Base-by-base conservation (phyloP, 1,139 yeast genomes). In the Yamadazyma jaroonii region DNA sequence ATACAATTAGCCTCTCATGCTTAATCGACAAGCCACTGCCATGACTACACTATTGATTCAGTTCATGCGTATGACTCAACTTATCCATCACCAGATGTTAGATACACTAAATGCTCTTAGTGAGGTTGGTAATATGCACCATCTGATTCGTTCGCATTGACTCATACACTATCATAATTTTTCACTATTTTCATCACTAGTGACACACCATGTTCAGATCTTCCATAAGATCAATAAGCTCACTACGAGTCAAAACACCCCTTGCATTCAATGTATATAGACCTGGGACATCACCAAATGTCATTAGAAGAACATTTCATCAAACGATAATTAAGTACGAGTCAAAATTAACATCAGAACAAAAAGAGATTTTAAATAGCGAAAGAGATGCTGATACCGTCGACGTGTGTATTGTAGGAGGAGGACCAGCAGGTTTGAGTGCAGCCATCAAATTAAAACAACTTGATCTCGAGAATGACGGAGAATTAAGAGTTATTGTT, bases 401-500 rank as follows among this genome's bases (percentile, higher is more conserved):
- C 11, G 98, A 92, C 58, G 95, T 92, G 13, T 86, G 95, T 53
- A 88, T 92, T 34, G 96, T 92, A 1, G 98, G 98, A 28, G 98
- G 95, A 30, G 98, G 98, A 0, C 97, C 97, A 4, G 95, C 97
- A 1, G 98, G 98, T 9, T 69, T 92, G 39, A 92, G 96, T 1
- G 84, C 98, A 1, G 98, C 97, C 10, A 92, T 92, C 46, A 76
- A 77, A 47, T 67, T 89, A 49, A 92, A 92, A 57, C 96, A 88
- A 54, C 64, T 90, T 32, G 97, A 92, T 54, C 66, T 71, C 35
- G 84, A 81, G 48, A 92, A 86, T 3, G 57, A 63, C 12, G 87
- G 85, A 6, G 84, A 84, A 34, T 62, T 85, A 37, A 70, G 98
- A 42, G 95, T 92, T 32, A 83, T 92, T 11, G 90, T 92, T 1